Percentiles rank a stretch among this genome's conserved stretches.
Conservation (phyloP, 768 basidiomycete species). For the Lentinula guzmanii region DNA sequence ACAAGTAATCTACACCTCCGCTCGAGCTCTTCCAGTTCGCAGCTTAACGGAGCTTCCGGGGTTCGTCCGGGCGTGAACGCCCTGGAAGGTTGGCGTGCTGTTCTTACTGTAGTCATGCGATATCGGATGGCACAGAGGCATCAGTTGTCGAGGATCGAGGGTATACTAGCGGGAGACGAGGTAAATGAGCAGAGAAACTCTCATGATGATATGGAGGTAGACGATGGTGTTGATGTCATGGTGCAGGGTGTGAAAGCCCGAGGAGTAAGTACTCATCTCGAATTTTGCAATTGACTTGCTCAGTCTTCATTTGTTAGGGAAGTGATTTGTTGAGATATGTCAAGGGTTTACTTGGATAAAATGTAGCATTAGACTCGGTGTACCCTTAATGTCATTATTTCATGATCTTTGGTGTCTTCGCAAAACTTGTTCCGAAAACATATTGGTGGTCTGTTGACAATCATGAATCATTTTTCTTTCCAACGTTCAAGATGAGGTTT, state of each 20-base stretch:
- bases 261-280: constrained; percentile 40
- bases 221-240: constrained; percentile 59
- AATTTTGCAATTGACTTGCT: not conserved
- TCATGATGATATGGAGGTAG: constrained; percentile 30
- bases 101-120: constrained; percentile 61
- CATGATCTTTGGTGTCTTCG: too few relatives aligned
- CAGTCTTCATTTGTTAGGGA: constrained; percentile 35
- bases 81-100: constrained; percentile 77
- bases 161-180: not conserved
- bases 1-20: constrained; percentile 6
- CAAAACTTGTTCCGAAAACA: too few relatives aligned
- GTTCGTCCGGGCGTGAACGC: constrained; percentile 12
- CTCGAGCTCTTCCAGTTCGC: constrained; percentile 24
- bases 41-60: constrained; percentile 20
- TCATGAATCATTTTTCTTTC: too few relatives aligned
- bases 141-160: not conserved
- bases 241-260: constrained; percentile 67
- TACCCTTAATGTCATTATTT: not conserved
- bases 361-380: not conserved
- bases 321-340: constrained; percentile 71
- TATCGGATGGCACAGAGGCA: constrained; percentile 60
- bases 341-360: constrained; percentile 51
- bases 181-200: constrained; percentile 8
- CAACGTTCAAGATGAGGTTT: too few relatives aligned
- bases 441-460: too few relatives aligned